Evolutionary conservation across 352 stramenopile genomes (phyloP).

Genomic region (Phytopythium aichiense): DNA sequence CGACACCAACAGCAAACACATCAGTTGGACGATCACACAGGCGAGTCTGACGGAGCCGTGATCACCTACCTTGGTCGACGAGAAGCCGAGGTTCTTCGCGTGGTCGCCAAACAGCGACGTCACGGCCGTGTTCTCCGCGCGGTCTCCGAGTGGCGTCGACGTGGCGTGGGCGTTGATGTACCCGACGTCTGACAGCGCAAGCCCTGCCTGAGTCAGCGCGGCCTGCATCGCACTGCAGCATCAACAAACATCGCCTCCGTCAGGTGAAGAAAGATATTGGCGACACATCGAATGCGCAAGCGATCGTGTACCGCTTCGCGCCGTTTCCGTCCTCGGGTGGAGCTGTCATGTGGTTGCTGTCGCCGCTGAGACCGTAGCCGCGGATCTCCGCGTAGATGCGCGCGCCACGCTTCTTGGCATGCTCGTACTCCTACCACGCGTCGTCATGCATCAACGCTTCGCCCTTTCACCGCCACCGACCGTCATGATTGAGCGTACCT

Average conservation of each 20-base stretch:
- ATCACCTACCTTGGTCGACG: conserved; percentile 83
- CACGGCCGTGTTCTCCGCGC: conserved; percentile 92
- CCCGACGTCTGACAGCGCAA: conserved; percentile 85
- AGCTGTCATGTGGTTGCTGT: conserved; percentile 94
- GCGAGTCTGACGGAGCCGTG: background rate
- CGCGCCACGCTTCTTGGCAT: conserved; percentile 90
- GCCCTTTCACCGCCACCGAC: background rate
- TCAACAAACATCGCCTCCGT: background rate
- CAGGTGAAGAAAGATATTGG: background rate
- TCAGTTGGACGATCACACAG: background rate
- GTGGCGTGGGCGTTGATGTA: conserved; percentile 99
- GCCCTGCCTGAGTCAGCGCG: conserved; percentile 76
- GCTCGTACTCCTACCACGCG: conserved; percentile 69
- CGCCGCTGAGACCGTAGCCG: conserved; percentile 94
- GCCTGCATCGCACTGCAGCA: conserved; percentile 87
- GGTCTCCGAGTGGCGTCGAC: conserved; percentile 96
- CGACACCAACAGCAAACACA: background rate
- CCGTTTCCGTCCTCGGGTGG: conserved; percentile 65
- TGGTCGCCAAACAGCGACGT: conserved; percentile 76
- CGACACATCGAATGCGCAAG: background rate
- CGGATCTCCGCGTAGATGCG: conserved; percentile 94
- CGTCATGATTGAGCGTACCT: conserved; percentile 15
- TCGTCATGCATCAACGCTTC: background rate
- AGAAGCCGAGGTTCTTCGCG: conserved; percentile 53
- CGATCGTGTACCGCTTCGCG: conserved; percentile 31